A percentile compares a stretch with the other conserved stretches of the same genome.
These are phyloP conservation scores for Sequoia sempervirens DNA, from an alignment of 75 land plant species.

Conservation along the genomic window DNA sequence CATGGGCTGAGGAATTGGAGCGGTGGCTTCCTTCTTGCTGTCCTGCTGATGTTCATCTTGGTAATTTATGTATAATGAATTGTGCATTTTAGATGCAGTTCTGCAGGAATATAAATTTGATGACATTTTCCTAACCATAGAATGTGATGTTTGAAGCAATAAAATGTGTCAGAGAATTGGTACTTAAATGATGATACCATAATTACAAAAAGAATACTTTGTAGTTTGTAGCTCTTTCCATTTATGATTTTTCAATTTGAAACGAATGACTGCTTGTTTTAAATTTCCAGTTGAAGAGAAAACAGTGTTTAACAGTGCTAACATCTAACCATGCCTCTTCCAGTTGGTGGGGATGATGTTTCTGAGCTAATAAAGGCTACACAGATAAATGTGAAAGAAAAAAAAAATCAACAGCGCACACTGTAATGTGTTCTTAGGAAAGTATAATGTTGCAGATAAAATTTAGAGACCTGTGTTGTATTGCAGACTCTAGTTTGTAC, in stretches of 20 bases:
- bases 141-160: not conserved
- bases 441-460: not conserved
- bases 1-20: conserved; percentile 98
- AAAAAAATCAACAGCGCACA: not conserved
- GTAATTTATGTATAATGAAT: conserved; percentile 22
- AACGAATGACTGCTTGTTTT: not conserved
- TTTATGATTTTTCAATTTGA: not conserved
- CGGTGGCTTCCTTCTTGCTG: conserved; percentile 83
- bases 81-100: not conserved
- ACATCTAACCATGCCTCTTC: not conserved
- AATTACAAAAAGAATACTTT: not conserved
- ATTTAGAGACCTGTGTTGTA: not conserved
- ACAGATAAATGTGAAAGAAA: not conserved
- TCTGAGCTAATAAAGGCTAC: not conserved
- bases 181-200: not conserved
- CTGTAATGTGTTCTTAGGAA: not conserved
- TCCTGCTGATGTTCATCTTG: conserved; percentile 89
- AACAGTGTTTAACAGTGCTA: not conserved
- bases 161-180: not conserved
- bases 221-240: not conserved
- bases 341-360: not conserved
- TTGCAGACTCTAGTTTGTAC: not conserved
- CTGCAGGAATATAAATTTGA: not conserved
- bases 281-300: not conserved
- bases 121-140: not conserved